A percentile compares a stretch with the other conserved stretches of the same genome.
These are phyloP conservation scores for Claviceps sp. DNA, from an alignment of 2,329 filamentous ascomycete species.

Conservation along the genomic window DNA sequence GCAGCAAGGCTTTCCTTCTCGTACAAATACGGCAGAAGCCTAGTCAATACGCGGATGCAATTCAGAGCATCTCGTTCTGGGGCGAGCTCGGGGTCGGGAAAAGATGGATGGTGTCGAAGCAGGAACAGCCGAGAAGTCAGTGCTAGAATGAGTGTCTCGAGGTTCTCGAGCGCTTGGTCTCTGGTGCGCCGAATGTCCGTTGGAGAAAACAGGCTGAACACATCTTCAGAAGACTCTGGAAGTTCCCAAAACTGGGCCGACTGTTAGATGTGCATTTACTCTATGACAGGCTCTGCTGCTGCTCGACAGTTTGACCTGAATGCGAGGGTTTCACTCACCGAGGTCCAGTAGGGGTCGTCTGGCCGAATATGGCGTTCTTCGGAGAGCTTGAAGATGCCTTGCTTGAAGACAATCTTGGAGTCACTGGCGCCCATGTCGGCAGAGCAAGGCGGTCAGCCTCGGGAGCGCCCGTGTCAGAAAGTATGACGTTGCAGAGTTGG, in stretches of 20 bases:
- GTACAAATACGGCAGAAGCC: slow-evolving; percentile 81
- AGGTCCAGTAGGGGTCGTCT: slow-evolving; percentile 85
- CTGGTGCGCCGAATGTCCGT: slow-evolving; percentile 78
- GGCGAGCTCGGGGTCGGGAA: slow-evolving; percentile 74
- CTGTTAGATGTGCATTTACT: slow-evolving; percentile 1
- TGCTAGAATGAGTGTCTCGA: slow-evolving; percentile 77
- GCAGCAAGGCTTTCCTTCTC: slow-evolving; percentile 68
- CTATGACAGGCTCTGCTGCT: background rate
- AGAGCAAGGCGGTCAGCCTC: slow-evolving; percentile 12
- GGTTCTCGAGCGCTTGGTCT: slow-evolving; percentile 71
- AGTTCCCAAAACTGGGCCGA: slow-evolving; percentile 82
- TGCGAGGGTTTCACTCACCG: slow-evolving; percentile 41
- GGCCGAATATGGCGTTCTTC: slow-evolving; percentile 78
- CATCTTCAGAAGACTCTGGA: slow-evolving; percentile 86
- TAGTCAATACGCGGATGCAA: slow-evolving; percentile 81
- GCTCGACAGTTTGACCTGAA: background rate
- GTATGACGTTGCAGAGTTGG: slow-evolving; percentile 5
- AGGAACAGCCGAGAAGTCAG: slow-evolving; percentile 71
- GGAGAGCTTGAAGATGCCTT: slow-evolving; percentile 93
- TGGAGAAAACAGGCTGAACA: slow-evolving; percentile 89
- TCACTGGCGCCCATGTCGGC: slow-evolving; percentile 83
- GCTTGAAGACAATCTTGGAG: slow-evolving; percentile 97
- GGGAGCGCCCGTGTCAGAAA: slow-evolving; percentile 5
- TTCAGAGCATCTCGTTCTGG: slow-evolving; percentile 84
- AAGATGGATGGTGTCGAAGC: slow-evolving; percentile 78